A percentile compares a stretch with the other conserved stretches of the same genome.
These are phyloP conservation scores for grape (Vitis vinifera) DNA, from an alignment of 164 flowering plant genomes.

Conservation along the genomic window ASM3070453v1 NC_081820.1:7906501-7907000, in stretches of 20 bases:
- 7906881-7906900: slow-evolving; percentile 38
- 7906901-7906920: slow-evolving; percentile 32
- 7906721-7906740: slow-evolving; percentile 40
- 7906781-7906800: slow-evolving; percentile 36
- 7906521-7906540: slow-evolving; percentile 54
- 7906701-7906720: slow-evolving; percentile 42
- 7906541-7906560: slow-evolving; percentile 41
- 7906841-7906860: slow-evolving; percentile 26
- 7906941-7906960: slow-evolving; percentile 29
- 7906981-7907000: slow-evolving; percentile 38
- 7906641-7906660: slow-evolving; percentile 23
- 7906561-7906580: slow-evolving; percentile 21
- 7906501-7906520: slow-evolving; percentile 35
- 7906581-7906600: slow-evolving; percentile 30
- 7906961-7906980: slow-evolving; percentile 24
- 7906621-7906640: slow-evolving; percentile 52
- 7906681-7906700: slow-evolving; percentile 20
- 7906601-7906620: slow-evolving; percentile 58
- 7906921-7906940: slow-evolving; percentile 41
- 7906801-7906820: slow-evolving; percentile 40
- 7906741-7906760: slow-evolving; percentile 47
- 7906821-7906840: slow-evolving; percentile 35
- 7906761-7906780: slow-evolving; percentile 49
- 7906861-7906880: slow-evolving; percentile 28
- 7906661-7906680: slow-evolving; percentile 21